Base-by-base conservation (phyloP, 177 flowering plant species). In the Tripterygium wilfordii region DNA sequence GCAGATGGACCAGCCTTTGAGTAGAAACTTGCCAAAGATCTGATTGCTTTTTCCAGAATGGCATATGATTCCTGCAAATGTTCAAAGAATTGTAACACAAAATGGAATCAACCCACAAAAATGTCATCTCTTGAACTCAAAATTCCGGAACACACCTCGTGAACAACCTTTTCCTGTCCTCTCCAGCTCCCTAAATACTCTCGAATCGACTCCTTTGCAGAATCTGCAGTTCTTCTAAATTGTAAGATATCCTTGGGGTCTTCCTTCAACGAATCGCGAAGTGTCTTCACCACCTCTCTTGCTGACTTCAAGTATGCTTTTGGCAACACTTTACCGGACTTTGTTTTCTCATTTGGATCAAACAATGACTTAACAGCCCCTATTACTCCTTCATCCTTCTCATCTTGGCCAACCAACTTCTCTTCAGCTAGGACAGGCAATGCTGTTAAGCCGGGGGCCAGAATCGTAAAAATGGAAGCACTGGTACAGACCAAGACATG, bases 1-100 rank as follows among this genome's bases (percentile, higher is more conserved):
- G 96, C 96, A 36, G 90, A 86, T 42, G 99, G 99, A 0, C 99
- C 99, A 45, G 96, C 95, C 64, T 72, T 88, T 12, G 96, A 80
- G 74, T 88, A 92, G 57, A 92, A 92, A 39, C 75, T 54, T 13
- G 96, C 99, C 25, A 92, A 69, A 10, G 89, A 68, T 69, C 96
- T 76, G 13, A 92, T 77, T 30, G 88, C 95, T 55, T 79, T 84
- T 67, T 77, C 95, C 4, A 92, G 63, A 55, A 56, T 75, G 8
- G 67, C 71, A 62, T 86, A 80, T 10, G 99, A 92, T 57, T 88
- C 91, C 98, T 91, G 80, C 62, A 67, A 52, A 2, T 20, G 24
- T 35, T 3, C 30, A 4, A 25, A 8, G 6, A 8, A 1, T 1
- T 9, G 10, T 14, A 24, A 10, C 4, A 7, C n/a, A 2, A 23